A percentile compares a stretch with the other conserved stretches of the same genome.
Conservation (phyloP, 1,284 basidiomycete genomes). For the Cutaneotrichosporon mucoides region DNA sequence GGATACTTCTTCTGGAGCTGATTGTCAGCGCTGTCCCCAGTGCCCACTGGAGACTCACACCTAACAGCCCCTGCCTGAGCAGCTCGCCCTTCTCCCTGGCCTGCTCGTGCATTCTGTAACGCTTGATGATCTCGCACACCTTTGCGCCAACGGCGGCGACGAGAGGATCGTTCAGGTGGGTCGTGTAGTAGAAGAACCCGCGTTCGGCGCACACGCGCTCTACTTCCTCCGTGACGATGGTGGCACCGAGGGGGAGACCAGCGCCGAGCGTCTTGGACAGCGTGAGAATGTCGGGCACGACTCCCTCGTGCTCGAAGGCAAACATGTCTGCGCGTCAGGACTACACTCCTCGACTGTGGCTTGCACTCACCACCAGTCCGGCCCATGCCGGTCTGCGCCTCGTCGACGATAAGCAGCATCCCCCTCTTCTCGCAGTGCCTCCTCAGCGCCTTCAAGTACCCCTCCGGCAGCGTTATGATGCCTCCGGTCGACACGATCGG, state of each 20-base stretch:
- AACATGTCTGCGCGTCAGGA: conserved; percentile 26
- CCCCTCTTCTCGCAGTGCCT: conserved; percentile 30
- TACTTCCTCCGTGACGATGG: conserved; percentile 65
- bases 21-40: not conserved
- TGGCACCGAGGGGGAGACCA: conserved; percentile 85
- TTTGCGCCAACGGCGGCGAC: conserved; percentile 58
- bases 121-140: conserved; percentile 64
- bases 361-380: conserved; percentile 70
- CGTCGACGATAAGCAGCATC: conserved; percentile 68
- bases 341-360: too few relatives aligned
- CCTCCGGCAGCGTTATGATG: conserved; percentile 30
- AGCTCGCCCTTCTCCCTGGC: conserved; percentile 42
- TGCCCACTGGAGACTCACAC: conserved; percentile 8
- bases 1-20: conserved; percentile 50
- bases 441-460: conserved; percentile 33
- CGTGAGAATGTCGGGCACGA: conserved; percentile 76
- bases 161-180: conserved; percentile 37
- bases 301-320: conserved; percentile 69
- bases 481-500: conserved; percentile 48
- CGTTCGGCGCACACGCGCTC: conserved; percentile 46
- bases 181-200: conserved; percentile 37
- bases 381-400: conserved; percentile 82
- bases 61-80: conserved; percentile 52
- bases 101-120: conserved; percentile 24
- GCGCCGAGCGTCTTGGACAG: conserved; percentile 94